These are phyloP conservation scores for Aegle marmelos DNA, from an alignment of 345 rosid genomes.

Conservation along the genomic window DNA sequence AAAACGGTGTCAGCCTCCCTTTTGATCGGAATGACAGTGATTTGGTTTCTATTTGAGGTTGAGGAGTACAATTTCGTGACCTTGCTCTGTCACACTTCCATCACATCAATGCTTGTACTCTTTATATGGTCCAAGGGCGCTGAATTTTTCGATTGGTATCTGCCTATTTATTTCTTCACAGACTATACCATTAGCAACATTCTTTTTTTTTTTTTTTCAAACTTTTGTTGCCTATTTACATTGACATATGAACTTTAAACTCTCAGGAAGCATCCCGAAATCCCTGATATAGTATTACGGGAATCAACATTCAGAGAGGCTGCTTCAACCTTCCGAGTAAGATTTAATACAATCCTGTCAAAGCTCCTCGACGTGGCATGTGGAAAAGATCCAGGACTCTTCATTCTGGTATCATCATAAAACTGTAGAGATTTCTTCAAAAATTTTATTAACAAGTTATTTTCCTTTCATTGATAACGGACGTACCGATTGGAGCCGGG, in stretches of 20 bases:
- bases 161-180: not conserved
- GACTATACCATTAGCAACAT: not conserved
- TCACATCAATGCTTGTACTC: constrained; percentile 63
- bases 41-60: constrained; percentile 92
- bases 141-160: constrained; percentile 59
- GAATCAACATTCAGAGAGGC: constrained; percentile 42
- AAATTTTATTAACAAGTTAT: not conserved
- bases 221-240: no score
- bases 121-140: constrained; percentile 67
- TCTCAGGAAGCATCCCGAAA: constrained; percentile 54
- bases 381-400: constrained; percentile 60
- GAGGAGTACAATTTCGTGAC: constrained; percentile 81
- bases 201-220: no score
- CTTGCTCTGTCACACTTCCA: constrained; percentile 61
- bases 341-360: constrained; percentile 38
- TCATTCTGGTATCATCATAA: constrained; percentile 44
- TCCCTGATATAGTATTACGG: constrained; percentile 39
- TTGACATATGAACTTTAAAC: not conserved
- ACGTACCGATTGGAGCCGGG: no score
- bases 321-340: constrained; percentile 41
- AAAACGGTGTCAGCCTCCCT: constrained; percentile 48
- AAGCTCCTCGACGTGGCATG: constrained; percentile 54
- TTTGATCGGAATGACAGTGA: constrained; percentile 44
- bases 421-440: not conserved
- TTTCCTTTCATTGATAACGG: no score